These are phyloP conservation scores for Cinnamomum micranthum DNA, from an alignment of 164 flowering plant species.

Conservation along the genomic window DNA sequence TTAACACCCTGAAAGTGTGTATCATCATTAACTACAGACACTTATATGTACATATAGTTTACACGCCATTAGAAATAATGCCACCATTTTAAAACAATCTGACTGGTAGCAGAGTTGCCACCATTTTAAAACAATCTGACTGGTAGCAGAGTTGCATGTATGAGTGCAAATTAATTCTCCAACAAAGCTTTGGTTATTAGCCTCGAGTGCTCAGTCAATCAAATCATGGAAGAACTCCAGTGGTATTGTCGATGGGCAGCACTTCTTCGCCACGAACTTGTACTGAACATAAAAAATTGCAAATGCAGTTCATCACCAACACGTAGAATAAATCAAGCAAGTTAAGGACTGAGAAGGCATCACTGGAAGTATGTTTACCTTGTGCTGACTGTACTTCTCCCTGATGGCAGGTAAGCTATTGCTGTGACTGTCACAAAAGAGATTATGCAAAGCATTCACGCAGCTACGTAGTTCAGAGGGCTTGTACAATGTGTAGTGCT, in stretches of 20 bases:
- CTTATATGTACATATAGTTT: too few relatives aligned
- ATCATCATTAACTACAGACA: too few relatives aligned
- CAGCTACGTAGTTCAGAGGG: constrained; percentile 55
- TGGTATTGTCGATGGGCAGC: constrained; percentile 77
- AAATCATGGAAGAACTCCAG: constrained; percentile 52
- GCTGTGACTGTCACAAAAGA: constrained; percentile 38
- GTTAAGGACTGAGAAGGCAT: neutral
- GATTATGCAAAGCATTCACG: constrained; percentile 50
- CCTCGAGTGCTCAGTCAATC: constrained; percentile 1
- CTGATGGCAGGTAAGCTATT: constrained; percentile 68
- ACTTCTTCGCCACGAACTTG: constrained; percentile 81
- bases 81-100: too few relatives aligned
- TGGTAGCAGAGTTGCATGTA: too few relatives aligned
- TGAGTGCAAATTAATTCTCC: too few relatives aligned
- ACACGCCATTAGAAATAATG: too few relatives aligned
- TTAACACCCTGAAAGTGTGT: too few relatives aligned
- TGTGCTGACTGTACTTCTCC: constrained; percentile 86
- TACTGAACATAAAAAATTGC: constrained; percentile 42
- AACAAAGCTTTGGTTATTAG: neutral
- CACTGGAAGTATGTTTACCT: constrained; percentile 36
- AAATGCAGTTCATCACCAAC: neutral
- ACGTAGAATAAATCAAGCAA: neutral
- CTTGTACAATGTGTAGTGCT: constrained; percentile 70
- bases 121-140: too few relatives aligned
- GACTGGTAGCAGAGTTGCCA: too few relatives aligned